Conservation (phyloP, 2,329 filamentous ascomycete species). For the Thielaviopsis ethacetica region DNA sequence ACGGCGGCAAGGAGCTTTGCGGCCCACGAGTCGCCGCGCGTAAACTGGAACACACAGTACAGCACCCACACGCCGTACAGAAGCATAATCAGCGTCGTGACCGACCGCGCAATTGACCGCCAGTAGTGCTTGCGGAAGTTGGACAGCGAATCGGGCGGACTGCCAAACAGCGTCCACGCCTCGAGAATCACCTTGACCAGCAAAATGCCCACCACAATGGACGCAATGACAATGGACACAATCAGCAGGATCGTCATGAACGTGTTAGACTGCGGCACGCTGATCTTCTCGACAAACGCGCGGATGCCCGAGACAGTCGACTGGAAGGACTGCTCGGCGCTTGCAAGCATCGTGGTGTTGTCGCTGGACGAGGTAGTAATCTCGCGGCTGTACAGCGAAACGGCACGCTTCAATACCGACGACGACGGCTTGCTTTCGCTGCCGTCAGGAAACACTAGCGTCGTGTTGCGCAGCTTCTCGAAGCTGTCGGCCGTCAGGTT, state of each 20-base stretch:
- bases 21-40: constrained; percentile 82
- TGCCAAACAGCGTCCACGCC: constrained; percentile 76
- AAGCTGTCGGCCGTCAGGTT: constrained; percentile 73
- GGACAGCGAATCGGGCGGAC: constrained; percentile 61
- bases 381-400: not conserved
- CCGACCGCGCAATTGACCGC: constrained; percentile 74
- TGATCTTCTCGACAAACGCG: constrained; percentile 67
- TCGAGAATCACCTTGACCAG: constrained; percentile 86
- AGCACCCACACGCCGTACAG: constrained; percentile 91
- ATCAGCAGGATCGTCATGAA: constrained; percentile 92
- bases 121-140: constrained; percentile 94
- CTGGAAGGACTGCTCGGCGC: constrained; percentile 22
- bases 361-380: constrained; percentile 22
- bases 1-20: constrained; percentile 70
- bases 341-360: constrained; percentile 19
- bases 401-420: not conserved
- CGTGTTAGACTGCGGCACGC: constrained; percentile 74
- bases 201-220: constrained; percentile 71
- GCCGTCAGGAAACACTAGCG: constrained; percentile 52
- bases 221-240: constrained; percentile 72
- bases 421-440: constrained; percentile 27
- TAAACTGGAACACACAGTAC: constrained; percentile 94
- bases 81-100: constrained; percentile 78
- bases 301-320: constrained; percentile 57
- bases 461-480: constrained; percentile 55